A percentile compares a stretch with the other conserved stretches of the same genome.
Conservation (phyloP, 768 basidiomycete species). For the Leccinum uliginosum region DNA sequence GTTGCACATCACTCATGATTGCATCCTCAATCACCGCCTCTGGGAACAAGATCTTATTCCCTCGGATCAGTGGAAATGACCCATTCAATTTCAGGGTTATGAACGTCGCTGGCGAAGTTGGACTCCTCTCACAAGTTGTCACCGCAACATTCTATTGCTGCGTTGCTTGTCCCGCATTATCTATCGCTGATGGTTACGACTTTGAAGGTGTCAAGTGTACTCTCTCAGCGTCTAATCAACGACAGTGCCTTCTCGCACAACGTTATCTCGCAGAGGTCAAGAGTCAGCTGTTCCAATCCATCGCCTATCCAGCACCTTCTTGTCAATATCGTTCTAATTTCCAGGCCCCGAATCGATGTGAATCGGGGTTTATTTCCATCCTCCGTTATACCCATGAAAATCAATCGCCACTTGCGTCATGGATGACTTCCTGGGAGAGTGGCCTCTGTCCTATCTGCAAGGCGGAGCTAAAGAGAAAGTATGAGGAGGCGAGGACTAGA, state of each 20-base stretch:
- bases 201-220: neutral
- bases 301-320: neutral
- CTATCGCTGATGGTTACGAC: conserved; percentile 10
- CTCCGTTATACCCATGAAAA: neutral
- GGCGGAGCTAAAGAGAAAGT: neutral
- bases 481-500: neutral
- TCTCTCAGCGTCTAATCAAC: neutral
- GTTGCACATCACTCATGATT: neutral
- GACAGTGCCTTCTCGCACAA: conserved; percentile 1
- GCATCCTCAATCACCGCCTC: neutral
- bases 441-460: neutral
- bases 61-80: conserved; percentile 7
- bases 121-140: neutral
- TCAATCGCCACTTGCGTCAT: neutral
- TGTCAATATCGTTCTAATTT: neutral
- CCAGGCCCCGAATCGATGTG: neutral
- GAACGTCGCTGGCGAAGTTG: conserved; percentile 13
- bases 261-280: neutral
- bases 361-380: neutral
- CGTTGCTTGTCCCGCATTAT: conserved; percentile 3
- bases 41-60: neutral
- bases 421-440: neutral
- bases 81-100: conserved; percentile 11
- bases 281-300: neutral
- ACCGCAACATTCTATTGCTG: conserved; percentile 4